These are phyloP conservation scores for Tremella mesenterica DNA, from an alignment of 768 basidiomycete species.

Conservation along the genomic window DNA sequence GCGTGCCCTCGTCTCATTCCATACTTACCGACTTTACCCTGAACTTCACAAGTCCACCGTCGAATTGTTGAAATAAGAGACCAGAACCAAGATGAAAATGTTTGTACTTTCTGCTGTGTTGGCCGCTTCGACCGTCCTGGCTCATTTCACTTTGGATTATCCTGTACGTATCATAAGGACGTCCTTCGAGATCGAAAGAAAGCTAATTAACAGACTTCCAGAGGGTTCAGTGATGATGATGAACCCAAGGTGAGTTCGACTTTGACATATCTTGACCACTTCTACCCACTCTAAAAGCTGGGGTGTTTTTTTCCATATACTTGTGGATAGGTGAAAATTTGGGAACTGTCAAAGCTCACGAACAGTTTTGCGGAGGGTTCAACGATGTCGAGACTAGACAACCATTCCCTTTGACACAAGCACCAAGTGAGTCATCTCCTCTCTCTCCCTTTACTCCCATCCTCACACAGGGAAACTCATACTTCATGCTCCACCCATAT, in stretches of 20 bases:
- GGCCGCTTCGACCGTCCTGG: slow-evolving; percentile 49
- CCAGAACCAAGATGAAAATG: no score
- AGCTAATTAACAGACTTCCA: slow-evolving; percentile 46
- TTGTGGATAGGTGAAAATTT: no score
- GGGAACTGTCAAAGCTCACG: no score
- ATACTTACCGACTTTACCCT: background rate
- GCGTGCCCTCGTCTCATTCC: background rate
- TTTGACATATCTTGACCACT: no score
- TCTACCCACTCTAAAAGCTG: no score
- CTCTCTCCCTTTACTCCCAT: no score
- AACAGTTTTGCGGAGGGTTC: slow-evolving; percentile 70
- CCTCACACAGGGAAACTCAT: no score
- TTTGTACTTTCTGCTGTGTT: background rate
- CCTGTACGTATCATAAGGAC: slow-evolving; percentile 46
- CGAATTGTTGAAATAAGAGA: background rate
- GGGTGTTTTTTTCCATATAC: no score
- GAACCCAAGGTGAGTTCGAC: no score
- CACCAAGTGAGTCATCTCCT: slow-evolving; percentile 55
- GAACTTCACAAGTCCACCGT: background rate
- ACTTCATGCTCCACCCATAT: no score
- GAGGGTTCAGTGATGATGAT: slow-evolving; percentile 59
- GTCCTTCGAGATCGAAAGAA: background rate
- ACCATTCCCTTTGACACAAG: slow-evolving; percentile 58
- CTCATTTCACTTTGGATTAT: slow-evolving; percentile 74
- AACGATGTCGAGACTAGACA: slow-evolving; percentile 51